Conservation (phyloP, 108 stramenopile species). For the Nitzschia palea region DNA sequence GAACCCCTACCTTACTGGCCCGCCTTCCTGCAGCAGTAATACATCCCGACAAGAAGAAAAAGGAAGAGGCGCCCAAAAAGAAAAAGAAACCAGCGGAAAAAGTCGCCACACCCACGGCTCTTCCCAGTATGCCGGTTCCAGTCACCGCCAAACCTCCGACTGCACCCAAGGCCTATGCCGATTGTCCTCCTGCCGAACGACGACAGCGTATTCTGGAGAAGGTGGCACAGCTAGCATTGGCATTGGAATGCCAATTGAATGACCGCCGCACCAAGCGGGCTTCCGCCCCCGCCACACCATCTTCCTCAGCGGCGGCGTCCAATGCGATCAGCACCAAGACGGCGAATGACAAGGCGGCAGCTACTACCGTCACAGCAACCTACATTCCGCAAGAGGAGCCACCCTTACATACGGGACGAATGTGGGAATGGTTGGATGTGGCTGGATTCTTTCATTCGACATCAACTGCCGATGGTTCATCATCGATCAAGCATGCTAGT, state of each 20-base stretch:
- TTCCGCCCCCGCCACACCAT: neutral
- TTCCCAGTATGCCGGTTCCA: neutral
- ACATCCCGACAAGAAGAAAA: constrained; percentile 6
- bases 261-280: constrained; percentile 13
- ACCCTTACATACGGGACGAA: constrained; percentile 17
- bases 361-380: neutral
- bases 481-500: neutral
- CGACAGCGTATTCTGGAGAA: constrained; percentile 35
- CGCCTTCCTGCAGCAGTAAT: neutral
- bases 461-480: neutral
- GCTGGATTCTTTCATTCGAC: constrained; percentile 12
- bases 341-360: neutral
- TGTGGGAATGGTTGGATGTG: constrained; percentile 26
- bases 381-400: constrained; percentile 12
- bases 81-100: constrained; percentile 3
- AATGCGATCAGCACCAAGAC: neutral
- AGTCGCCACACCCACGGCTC: neutral
- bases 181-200: constrained; percentile 30
- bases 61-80: constrained; percentile 1
- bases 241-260: constrained; percentile 11
- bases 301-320: neutral
- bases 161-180: constrained; percentile 28
- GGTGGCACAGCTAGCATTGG: constrained; percentile 23
- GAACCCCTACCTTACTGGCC: neutral
- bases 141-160: neutral